Evolutionary conservation across 2,329 filamentous ascomycete genomes (phyloP), one percentile per base, ranked within the genome.

Genomic region (Curvularia eragrostidis): DNA sequence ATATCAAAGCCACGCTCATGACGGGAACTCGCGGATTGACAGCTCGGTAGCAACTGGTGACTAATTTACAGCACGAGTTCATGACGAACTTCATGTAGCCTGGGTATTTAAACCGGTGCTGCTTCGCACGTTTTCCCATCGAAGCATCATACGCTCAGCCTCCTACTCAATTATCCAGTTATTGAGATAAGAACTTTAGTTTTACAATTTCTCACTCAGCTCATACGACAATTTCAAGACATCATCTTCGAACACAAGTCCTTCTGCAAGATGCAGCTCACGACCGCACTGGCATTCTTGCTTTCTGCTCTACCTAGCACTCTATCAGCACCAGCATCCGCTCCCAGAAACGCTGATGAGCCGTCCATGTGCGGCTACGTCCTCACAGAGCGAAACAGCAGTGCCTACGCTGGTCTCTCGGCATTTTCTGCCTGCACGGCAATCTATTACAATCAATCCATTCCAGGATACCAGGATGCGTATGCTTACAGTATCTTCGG

Each of bases 11-110:
- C 64, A 65, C 32, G 64, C 59, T 64, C 52, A 50, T n/a, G 50
- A 52, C 58, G 60, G 57, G 38, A 56, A 44, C 49, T 39, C 60
- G 55, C 57, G 62, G 62, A 54, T 58, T 66, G 62, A 65, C 64
- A 68, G 56, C 57, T 65, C 32, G 62, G 55, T 56, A 52, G 50
- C 46, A 28, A 42, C 26, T 19, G 30, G 19, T n/a, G 24, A 46
- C 1, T 23, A 24, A 23, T n/a, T 15, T 18, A 6, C 23, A 34
- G 39, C 19, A 54, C 55, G 46, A 56, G 28, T 26, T 52, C 41
- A 53, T 55, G 39, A 30, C 48, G 28, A 58, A 28, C 12, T 48
- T 34, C 24, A 46, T 34, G 38, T 54, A 5, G 12, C 6, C 7
- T 13, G 38, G 38, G 44, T 58, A 54, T 48, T 42, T 44, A 54